Evolutionary conservation across 139 green algal species (phyloP), one percentile per base, ranked within the genome.

Genomic region (Chlorella vulgaris): DNA sequence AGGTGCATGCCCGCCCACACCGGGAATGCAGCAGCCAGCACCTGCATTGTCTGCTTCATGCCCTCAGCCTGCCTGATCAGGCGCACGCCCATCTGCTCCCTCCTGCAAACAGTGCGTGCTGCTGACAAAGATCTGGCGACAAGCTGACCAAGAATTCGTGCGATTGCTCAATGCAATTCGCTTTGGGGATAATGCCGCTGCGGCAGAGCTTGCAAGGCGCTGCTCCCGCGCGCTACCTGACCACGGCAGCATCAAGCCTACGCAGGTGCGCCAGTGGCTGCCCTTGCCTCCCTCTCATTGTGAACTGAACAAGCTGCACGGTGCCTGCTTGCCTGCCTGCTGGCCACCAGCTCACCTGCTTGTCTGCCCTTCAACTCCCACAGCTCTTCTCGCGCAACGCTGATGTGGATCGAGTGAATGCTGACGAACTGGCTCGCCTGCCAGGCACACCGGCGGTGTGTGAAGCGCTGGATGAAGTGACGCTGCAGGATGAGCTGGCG

Each of bases 391-490:
- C 78, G n/a, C 43, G 70, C 33, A 95, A 95, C 73, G 81, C 82
- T n/a, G 87, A 92, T 10, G 91, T 93, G n/a, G 90, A 95, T 78
- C 39, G 60, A 0, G 58, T 90, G 21, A 95, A 93, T 69, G 51
- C 24, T 15, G 4, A 65, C 0, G 86, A 93, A 84, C 84, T 94
- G 61, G 61, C 74, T 0, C 62, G 50, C 50, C 86, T 93, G 71
- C 39, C 74, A 4, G 79, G 58, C 2, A 3, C 2, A 3, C 1
- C 47, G 1, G 39, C 43, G 7, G n/a, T 24, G 10, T 74, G 39
- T 24, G 24, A 38, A 8, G 67, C 67, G 4, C 65, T 47, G 35
- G 65, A 73, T n/a, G 65, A n/a, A 21, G 65, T 73, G 15, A n/a
- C 36, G 65, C 65, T 73, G 65, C 29, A 40, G 36, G 65, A 19